These are phyloP conservation scores for Hortaea sp. DNA, from an alignment of 2,329 filamentous ascomycete genomes.

Conservation along the genomic window DNA sequence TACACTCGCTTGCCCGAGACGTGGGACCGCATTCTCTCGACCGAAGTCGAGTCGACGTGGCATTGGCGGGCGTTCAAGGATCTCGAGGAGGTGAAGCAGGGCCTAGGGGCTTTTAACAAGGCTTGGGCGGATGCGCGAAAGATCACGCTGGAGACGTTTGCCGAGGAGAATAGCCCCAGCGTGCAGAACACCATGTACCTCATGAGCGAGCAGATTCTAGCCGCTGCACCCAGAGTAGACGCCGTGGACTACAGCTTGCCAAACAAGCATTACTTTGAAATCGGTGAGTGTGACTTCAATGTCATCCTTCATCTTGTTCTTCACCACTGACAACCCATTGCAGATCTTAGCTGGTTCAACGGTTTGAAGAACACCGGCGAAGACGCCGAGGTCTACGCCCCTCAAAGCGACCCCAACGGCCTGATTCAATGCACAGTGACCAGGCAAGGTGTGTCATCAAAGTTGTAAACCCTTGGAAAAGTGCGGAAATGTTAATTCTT, in stretches of 20 bases:
- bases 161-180: conserved; percentile 79
- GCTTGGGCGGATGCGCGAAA: conserved; percentile 68
- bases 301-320: not conserved
- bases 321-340: conserved; percentile 4
- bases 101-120: conserved; percentile 60
- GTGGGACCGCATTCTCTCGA: conserved; percentile 91
- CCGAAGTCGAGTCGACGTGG: conserved; percentile 82
- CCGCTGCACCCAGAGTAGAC: conserved; percentile 59
- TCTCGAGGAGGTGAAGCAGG: conserved; percentile 56
- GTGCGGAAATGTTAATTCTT: not conserved
- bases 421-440: conserved; percentile 89
- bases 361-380: conserved; percentile 88
- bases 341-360: conserved; percentile 95
- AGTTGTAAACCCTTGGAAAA: conserved; percentile 10
- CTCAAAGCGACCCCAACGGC: conserved; percentile 86
- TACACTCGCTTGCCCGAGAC: conserved; percentile 85
- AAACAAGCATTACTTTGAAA: conserved; percentile 98
- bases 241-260: conserved; percentile 75
- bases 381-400: conserved; percentile 90
- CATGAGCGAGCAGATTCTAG: conserved; percentile 84
- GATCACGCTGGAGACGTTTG: conserved; percentile 87
- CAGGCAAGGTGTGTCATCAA: conserved; percentile 34
- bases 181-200: conserved; percentile 99
- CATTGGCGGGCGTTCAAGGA: conserved; percentile 64
- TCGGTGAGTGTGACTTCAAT: conserved; percentile 49